phyloP scores from a whole-genome alignment of 1,139 yeast genomes.

The Geotrichum australiense region DNA sequence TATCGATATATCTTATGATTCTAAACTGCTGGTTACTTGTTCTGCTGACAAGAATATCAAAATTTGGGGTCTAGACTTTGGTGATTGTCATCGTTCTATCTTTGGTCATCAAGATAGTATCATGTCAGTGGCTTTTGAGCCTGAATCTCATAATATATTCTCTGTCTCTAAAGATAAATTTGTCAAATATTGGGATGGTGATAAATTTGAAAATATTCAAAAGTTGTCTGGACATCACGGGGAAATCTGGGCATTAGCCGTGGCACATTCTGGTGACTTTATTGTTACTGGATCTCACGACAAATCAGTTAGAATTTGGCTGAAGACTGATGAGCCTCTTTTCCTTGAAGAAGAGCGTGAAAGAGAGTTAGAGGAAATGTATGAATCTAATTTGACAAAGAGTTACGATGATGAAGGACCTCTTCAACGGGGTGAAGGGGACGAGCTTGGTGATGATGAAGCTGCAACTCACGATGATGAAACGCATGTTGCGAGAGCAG shows the following conservation, averaged over 20 bases:
- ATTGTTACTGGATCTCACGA: slow-evolving; percentile 90
- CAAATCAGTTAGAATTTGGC: slow-evolving; percentile 87
- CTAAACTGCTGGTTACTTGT: slow-evolving; percentile 79
- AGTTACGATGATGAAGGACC: slow-evolving; percentile 51
- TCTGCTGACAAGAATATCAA: slow-evolving; percentile 96
- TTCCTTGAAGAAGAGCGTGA: slow-evolving; percentile 95
- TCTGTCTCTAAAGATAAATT: slow-evolving; percentile 85
- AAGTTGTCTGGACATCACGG: slow-evolving; percentile 78
- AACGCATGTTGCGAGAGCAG: slow-evolving; percentile 61
- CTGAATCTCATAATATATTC: slow-evolving; percentile 80
- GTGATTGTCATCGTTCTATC: slow-evolving; percentile 94
- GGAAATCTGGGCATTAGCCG: slow-evolving; percentile 87
- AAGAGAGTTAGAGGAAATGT: slow-evolving; percentile 85
- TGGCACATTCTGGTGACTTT: slow-evolving; percentile 63
- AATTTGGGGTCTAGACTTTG: slow-evolving; percentile 97
- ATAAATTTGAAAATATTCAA: slow-evolving; percentile 89
- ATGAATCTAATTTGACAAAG: slow-evolving; percentile 67
- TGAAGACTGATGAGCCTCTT: slow-evolving; percentile 85
- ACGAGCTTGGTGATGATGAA: slow-evolving; percentile 25
- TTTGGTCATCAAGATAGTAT: slow-evolving; percentile 96
- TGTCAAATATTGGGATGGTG: slow-evolving; percentile 97
- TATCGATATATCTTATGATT: slow-evolving; percentile 82
- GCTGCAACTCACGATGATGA: slow-evolving; percentile 38
- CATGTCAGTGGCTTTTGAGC: slow-evolving; percentile 79
- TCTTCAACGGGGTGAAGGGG: slow-evolving; percentile 15